phyloP scores from a whole-genome alignment of 768 basidiomycete species.

The Mycena sanguinolenta region DNA sequence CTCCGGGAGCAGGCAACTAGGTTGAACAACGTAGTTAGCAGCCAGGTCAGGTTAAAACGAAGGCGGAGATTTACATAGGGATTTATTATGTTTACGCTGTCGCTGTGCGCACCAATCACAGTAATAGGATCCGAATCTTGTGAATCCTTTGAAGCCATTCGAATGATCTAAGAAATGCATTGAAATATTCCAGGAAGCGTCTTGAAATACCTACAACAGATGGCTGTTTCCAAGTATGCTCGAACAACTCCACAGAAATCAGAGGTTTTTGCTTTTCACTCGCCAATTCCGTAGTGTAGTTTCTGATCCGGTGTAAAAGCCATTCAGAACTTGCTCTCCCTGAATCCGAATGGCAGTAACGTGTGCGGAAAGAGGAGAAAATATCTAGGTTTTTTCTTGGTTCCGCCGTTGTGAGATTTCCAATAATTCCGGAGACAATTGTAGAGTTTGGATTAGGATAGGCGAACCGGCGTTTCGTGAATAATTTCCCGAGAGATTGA shows the following conservation, averaged over 20 bases:
- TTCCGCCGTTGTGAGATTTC: conserved; percentile 44
- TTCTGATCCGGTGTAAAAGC: conserved; percentile 23
- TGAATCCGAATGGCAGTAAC: conserved; percentile 54
- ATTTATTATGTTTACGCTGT: conserved; percentile 43
- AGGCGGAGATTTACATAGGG: conserved; percentile 24
- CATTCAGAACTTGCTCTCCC: conserved; percentile 30
- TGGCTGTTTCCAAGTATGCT: conserved; percentile 33
- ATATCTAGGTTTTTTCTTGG: conserved; percentile 58
- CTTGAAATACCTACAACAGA: conserved; percentile 33
- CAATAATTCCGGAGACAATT: conserved; percentile 18
- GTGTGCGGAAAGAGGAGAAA: conserved; percentile 66
- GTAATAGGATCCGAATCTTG: conserved; percentile 34
- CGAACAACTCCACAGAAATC: conserved; percentile 26
- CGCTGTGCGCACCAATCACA: conserved; percentile 46
- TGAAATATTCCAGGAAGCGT: background rate
- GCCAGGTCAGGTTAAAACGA: background rate
- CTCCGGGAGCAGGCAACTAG: conserved; percentile 43
- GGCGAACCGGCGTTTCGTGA: conserved; percentile 22
- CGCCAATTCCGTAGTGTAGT: conserved; percentile 26
- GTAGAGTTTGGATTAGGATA: conserved; percentile 32
- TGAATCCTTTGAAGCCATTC: conserved; percentile 40
- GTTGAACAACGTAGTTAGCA: background rate
- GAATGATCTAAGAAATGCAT: conserved; percentile 39
- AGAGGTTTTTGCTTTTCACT: conserved; percentile 17
- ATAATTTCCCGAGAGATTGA: conserved; percentile 2